Percentiles rank a stretch among this genome's conserved stretches.
phyloP scores from a whole-genome alignment of 2,329 filamentous ascomycete genomes.

The Samsoniella hepiali region DNA sequence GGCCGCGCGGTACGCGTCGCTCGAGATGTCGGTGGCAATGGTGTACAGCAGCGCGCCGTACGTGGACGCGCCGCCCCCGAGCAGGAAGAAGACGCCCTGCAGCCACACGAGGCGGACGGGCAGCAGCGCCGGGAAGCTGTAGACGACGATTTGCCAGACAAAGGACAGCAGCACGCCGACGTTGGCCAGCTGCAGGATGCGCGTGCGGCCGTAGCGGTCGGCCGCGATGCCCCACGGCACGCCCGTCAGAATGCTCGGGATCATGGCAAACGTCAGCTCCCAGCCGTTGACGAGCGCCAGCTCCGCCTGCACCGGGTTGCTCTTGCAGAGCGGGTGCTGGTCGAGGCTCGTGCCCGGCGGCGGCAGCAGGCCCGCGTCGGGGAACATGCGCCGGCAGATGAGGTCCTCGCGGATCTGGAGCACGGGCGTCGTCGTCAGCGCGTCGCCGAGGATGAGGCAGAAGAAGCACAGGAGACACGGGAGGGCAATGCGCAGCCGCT shows the following conservation, averaged over 20 bases:
- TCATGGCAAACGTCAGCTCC: conserved; percentile 22
- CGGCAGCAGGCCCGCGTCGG: neutral
- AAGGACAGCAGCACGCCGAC: conserved; percentile 18
- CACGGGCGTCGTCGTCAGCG: neutral
- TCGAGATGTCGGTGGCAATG: conserved; percentile 20
- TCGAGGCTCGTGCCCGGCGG: neutral
- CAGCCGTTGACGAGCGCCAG: conserved; percentile 24
- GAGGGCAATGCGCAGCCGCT: conserved; percentile 8
- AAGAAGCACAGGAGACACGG: conserved; percentile 7
- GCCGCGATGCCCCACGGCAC: conserved; percentile 25
- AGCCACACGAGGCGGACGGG: conserved; percentile 22
- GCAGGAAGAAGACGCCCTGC: conserved; percentile 20
- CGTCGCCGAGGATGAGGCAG: conserved; percentile 1
- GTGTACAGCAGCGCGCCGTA: conserved; percentile 23
- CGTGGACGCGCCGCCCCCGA: conserved; percentile 24
- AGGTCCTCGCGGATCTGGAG: conserved; percentile 15
- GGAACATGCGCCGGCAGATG: conserved; percentile 18
- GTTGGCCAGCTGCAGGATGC: conserved; percentile 21
- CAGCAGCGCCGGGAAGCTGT: conserved; percentile 19
- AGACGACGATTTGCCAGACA: conserved; percentile 7
- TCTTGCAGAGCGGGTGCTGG: conserved; percentile 21
- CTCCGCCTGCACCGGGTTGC: conserved; percentile 23
- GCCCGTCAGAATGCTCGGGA: conserved; percentile 23
- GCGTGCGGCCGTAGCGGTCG: conserved; percentile 22
- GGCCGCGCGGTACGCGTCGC: conserved; percentile 18